A percentile compares a stretch with the other conserved stretches of the same genome.
Evolutionary conservation across 176 grass and related monocot species (phyloP).

Genomic region (Chrysopogon serrulatus): DNA sequence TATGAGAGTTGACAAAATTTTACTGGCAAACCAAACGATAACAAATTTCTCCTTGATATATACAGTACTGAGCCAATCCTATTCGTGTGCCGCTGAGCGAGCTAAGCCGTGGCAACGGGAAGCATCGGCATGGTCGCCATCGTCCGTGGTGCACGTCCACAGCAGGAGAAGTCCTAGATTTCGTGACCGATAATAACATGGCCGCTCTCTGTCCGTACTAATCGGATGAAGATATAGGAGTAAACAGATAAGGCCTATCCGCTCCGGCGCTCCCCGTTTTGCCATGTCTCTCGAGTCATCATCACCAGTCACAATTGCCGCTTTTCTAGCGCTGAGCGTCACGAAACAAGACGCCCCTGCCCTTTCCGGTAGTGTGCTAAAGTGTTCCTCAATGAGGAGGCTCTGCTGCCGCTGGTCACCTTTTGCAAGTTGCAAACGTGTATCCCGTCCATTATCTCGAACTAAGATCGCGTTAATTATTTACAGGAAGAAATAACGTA

Average conservation of each 20-base stretch:
- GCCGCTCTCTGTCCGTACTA: not conserved
- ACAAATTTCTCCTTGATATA: too few relatives aligned
- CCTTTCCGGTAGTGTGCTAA: not conserved
- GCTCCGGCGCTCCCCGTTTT: not conserved
- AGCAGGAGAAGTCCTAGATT: not conserved
- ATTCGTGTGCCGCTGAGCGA: too few relatives aligned
- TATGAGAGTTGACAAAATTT: too few relatives aligned
- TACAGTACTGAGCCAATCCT: too few relatives aligned
- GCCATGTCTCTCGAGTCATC: not conserved
- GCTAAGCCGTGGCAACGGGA: not conserved
- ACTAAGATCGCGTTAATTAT: not conserved
- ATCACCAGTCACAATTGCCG: not conserved
- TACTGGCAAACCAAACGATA: too few relatives aligned
- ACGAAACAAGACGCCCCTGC: not conserved
- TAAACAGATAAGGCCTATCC: slow-evolving; percentile 7
- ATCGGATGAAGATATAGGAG: not conserved
- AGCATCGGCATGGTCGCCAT: not conserved
- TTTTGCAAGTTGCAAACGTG: not conserved
- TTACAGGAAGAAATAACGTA: too few relatives aligned
- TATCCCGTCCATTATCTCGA: not conserved
- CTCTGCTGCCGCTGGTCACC: not conserved
- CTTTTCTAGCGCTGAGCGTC: not conserved
- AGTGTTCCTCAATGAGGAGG: too few relatives aligned
- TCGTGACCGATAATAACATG: not conserved
- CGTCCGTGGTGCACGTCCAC: not conserved